phyloP scores from a whole-genome alignment of 176 grass and related monocot genomes.

The Oryza meyeriana region DNA sequence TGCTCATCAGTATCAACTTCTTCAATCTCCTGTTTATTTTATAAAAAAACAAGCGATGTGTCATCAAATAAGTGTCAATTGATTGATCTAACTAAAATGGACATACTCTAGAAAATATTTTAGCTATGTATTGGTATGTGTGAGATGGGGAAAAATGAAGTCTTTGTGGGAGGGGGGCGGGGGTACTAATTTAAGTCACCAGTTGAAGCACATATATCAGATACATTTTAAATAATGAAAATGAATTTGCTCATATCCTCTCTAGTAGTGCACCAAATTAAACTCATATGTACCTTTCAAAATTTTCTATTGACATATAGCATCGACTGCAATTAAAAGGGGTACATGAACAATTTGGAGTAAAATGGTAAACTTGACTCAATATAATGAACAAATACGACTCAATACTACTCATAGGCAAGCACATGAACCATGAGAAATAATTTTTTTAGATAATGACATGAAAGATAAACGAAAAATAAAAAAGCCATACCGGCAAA shows the following conservation, averaged over 20 bases:
- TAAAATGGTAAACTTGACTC: not conserved
- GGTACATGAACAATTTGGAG: not conserved
- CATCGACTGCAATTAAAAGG: not conserved
- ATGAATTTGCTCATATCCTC: not conserved
- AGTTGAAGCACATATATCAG: not conserved
- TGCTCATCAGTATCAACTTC: slow-evolving; percentile 96
- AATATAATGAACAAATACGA: not conserved
- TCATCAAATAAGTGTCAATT: not conserved
- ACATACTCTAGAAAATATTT: not conserved
- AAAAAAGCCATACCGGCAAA: not conserved
- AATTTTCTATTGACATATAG: not conserved
- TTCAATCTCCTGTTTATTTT: slow-evolving; percentile 69
- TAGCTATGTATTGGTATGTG: too few species aligned
- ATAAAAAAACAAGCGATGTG: not conserved
- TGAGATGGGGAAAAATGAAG: too few species aligned
- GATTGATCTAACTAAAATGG: not conserved
- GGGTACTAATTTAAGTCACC: not conserved
- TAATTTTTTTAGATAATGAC: not conserved
- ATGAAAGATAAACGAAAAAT: not conserved
- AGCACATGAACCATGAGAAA: not conserved
- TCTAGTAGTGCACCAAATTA: not conserved
- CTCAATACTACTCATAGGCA: slow-evolving; percentile 6
- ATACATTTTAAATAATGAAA: not conserved
- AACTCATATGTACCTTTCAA: not conserved
- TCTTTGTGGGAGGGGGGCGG: too few species aligned